phyloP scores from a whole-genome alignment of 2,329 filamentous ascomycete species.

The Aspergillus hortae region DNA sequence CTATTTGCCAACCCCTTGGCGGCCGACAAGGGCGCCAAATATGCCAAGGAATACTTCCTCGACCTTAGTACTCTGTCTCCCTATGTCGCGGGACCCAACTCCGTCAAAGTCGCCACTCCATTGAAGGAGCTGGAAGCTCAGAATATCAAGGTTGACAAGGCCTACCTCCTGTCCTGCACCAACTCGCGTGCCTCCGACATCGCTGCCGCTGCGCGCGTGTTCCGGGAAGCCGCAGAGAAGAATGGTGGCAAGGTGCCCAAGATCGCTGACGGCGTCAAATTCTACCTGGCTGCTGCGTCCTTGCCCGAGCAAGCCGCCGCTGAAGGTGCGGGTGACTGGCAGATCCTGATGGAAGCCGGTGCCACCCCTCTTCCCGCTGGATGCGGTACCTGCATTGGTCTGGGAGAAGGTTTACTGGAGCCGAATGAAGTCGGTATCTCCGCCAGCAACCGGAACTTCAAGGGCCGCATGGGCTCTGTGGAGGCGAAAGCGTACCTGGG shows the following conservation, averaged over 20 bases:
- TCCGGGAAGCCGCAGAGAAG: constrained; percentile 67
- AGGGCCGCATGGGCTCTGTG: constrained; percentile 80
- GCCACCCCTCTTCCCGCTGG: constrained; percentile 67
- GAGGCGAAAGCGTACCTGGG: constrained; percentile 81
- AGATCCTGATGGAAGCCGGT: constrained; percentile 75
- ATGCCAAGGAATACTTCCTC: constrained; percentile 79
- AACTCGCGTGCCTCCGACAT: constrained; percentile 81
- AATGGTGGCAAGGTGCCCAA: constrained; percentile 63
- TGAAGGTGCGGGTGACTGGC: constrained; percentile 82
- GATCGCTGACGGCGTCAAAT: constrained; percentile 70
- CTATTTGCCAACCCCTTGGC: constrained; percentile 63
- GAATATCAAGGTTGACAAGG: constrained; percentile 75
- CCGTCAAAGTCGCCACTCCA: constrained; percentile 81
- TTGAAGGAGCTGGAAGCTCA: constrained; percentile 68
- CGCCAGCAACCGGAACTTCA: constrained; percentile 85
- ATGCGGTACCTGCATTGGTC: constrained; percentile 83
- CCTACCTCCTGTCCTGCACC: constrained; percentile 87
- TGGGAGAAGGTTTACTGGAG: constrained; percentile 75
- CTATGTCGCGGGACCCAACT: constrained; percentile 83
- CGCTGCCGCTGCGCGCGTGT: constrained; percentile 76
- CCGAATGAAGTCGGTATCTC: constrained; percentile 82
- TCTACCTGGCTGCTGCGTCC: constrained; percentile 90
- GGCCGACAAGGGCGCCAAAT: constrained; percentile 73
- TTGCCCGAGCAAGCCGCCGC: constrained; percentile 70
- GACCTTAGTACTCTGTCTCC: constrained; percentile 80